Evolutionary conservation across 2,329 filamentous ascomycete species (phyloP).

Genomic region (Juglanconis juglandina): DNA sequence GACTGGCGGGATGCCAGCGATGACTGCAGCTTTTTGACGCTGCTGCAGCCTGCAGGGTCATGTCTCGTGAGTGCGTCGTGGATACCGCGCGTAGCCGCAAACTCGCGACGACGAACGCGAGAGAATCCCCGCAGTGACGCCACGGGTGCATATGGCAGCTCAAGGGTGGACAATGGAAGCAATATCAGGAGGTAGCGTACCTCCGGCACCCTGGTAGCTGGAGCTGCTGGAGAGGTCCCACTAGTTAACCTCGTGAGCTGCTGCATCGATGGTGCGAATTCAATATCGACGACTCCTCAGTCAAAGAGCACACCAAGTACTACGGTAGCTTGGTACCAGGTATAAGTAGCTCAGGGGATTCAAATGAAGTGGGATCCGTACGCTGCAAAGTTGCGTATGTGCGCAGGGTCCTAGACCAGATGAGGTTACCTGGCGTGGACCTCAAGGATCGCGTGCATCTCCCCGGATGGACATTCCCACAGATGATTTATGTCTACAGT

Average conservation of each 20-base stretch:
- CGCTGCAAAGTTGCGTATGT: too few species aligned
- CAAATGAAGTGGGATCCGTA: too few species aligned
- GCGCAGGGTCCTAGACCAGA: too few species aligned
- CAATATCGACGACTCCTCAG: background rate
- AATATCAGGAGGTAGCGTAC: background rate
- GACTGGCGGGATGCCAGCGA: background rate
- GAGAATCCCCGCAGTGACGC: conserved; percentile 2
- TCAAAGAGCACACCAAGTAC: background rate
- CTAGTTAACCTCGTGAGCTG: background rate
- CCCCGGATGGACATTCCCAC: too few species aligned
- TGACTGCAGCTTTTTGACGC: too few species aligned
- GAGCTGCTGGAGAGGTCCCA: background rate
- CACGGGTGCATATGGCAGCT: background rate
- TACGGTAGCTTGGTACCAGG: too few species aligned
- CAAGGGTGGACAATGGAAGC: background rate
- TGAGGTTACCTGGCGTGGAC: too few species aligned
- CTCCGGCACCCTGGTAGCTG: background rate
- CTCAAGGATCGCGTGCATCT: too few species aligned
- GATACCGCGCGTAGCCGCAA: background rate
- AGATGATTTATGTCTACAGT: too few species aligned
- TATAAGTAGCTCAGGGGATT: too few species aligned
- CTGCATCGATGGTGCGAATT: background rate
- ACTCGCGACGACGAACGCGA: background rate
- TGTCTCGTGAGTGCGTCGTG: background rate
- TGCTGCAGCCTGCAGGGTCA: too few species aligned